Conservation (phyloP, 257 asterid genomes). For the Fraxinus americana region DNA sequence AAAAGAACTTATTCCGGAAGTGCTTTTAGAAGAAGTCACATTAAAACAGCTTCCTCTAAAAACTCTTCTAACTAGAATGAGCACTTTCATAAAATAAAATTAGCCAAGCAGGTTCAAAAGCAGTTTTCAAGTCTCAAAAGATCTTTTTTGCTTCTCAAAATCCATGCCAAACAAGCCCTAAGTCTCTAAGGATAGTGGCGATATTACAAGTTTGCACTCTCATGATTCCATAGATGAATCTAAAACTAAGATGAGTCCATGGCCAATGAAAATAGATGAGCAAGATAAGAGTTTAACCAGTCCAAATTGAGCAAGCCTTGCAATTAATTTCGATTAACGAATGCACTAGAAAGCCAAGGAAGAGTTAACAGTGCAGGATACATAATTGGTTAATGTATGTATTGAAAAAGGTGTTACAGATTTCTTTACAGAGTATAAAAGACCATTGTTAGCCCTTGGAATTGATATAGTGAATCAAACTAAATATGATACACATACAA, state of each 20-base stretch:
- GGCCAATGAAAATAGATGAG: slow-evolving; percentile 2
- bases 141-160: not conserved
- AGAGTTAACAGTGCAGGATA: not conserved
- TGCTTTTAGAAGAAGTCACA: no score
- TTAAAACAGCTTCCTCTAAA: no score
- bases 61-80: no score
- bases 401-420: not conserved
- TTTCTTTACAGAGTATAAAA: not conserved
- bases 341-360: not conserved
- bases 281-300: slow-evolving; percentile 5
- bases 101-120: no score
- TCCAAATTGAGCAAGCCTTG: slow-evolving; percentile 7
- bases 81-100: no score
- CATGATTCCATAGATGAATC: not conserved
- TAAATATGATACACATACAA: not conserved
- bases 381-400: not conserved
- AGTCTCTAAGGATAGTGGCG: not conserved
- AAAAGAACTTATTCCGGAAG: no score
- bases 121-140: no score
- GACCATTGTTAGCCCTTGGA: not conserved
- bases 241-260: not conserved
- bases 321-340: not conserved
- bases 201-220: slow-evolving; percentile 2
- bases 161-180: not conserved
- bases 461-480: not conserved